Base-by-base conservation (phyloP, 2,329 filamentous ascomycete genomes). In the Cladophialophora exuberans region DNA sequence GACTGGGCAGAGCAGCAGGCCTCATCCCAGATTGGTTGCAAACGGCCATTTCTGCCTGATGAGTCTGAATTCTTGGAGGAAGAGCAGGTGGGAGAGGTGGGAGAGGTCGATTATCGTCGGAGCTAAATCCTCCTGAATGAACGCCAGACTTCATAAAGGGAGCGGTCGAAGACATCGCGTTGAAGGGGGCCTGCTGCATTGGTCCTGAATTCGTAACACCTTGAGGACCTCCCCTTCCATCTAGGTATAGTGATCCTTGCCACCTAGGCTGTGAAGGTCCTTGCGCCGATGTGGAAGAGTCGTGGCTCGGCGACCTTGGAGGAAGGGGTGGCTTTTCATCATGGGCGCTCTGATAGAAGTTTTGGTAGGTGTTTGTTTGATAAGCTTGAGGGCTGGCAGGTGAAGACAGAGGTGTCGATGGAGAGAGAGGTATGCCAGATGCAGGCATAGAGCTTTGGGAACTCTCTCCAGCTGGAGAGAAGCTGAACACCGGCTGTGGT, bases 271-370 rank as follows among this genome's bases (percentile, higher is more conserved):
- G 5, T 18, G 44, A 25, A 23, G 35, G 25, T 25, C 22, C 44
- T 9, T 46, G 41, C 51, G 43, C 46, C 30, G 43, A 30, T 26
- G 20, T n/a, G 10, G 25, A 15, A 36, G 22, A 31, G n/a, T 31
- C 35, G 36, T 51, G 50, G 22, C 35, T 44, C 9, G 43, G 23
- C 15, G 20, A 23, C 35, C 49, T 23, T 22, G 25, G 31, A 2
- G 54, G 38, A 28, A 53, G 42, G 20, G 49, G 54, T 6, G 43
- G 50, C 18, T 18, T 20, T 17, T 38, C 51, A 2, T 13, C n/a
- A 42, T 23, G 15, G 13, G 31, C 15, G 17, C 35, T 31, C 11
- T 51, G 44, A 30, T 28, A 41, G 31, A 9, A 20, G 15, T 10
- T 33, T 31, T 5, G 41, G 18, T 20, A 30, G 13, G 15, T 56